phyloP scores from a whole-genome alignment of 108 stramenopile genomes.

The Pseudonitzschia delicatissima region DNA sequence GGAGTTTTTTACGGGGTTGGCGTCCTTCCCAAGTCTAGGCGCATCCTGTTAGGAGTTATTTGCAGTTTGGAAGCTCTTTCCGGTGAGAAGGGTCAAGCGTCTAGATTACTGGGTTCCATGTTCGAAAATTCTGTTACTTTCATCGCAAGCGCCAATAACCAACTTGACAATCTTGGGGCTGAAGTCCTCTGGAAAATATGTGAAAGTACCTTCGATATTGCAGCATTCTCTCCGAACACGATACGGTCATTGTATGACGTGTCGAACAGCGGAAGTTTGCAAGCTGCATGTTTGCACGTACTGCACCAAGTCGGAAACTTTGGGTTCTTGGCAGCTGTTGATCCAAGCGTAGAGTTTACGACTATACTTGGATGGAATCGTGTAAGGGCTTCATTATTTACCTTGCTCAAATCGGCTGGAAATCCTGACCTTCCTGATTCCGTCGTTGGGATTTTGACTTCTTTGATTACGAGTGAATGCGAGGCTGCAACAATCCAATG shows the following conservation, averaged over 20 bases:
- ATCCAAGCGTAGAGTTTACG: slow-evolving; percentile 4
- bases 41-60: slow-evolving; percentile 60
- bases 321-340: slow-evolving; percentile 3
- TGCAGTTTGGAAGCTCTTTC: slow-evolving; percentile 44
- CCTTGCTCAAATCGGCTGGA: slow-evolving; percentile 37
- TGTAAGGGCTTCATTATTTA: slow-evolving; percentile 54
- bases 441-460: slow-evolving; percentile 25
- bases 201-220: slow-evolving; percentile 60
- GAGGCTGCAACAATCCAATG: slow-evolving; percentile 49
- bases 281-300: slow-evolving; percentile 17
- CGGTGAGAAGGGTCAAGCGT: slow-evolving; percentile 23
- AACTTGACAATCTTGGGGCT: slow-evolving; percentile 6
- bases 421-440: slow-evolving; percentile 38
- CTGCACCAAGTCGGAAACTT: slow-evolving; percentile 10
- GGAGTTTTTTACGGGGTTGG: slow-evolving; percentile 44
- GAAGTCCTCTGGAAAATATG: slow-evolving; percentile 47
- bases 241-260: slow-evolving; percentile 25
- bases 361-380: slow-evolving; percentile 61
- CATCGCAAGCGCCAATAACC: slow-evolving; percentile 16
- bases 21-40: slow-evolving; percentile 65
- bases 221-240: slow-evolving; percentile 55
- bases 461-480: slow-evolving; percentile 59
- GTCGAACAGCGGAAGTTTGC: background rate
- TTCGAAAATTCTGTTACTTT: slow-evolving; percentile 22
- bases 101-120: slow-evolving; percentile 20